A percentile compares a stretch with the other conserved stretches of the same genome.
Evolutionary conservation across 139 green algal species (phyloP).

Genomic region (Dunaliella primolecta): DNA sequence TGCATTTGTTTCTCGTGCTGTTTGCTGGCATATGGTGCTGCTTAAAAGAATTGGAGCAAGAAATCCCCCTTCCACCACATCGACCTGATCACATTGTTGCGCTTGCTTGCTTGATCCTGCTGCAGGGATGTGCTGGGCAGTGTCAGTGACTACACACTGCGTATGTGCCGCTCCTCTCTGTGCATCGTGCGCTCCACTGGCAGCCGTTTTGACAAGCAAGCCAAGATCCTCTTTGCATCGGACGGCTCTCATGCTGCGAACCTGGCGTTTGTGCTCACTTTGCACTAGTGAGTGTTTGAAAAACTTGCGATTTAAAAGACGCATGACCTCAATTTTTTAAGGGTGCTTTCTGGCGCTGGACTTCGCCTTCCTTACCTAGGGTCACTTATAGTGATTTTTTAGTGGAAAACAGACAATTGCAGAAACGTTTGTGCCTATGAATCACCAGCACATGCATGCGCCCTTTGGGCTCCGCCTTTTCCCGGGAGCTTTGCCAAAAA

Average conservation of each 20-base stretch:
- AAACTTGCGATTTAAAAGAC: not conserved
- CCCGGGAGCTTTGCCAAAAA: not conserved
- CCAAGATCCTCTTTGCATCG: slow-evolving; percentile 45
- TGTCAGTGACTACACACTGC: slow-evolving; percentile 49
- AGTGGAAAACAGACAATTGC: slow-evolving; percentile 4
- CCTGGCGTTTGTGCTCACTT: slow-evolving; percentile 40
- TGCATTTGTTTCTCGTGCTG: too few species aligned
- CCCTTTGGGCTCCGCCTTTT: not conserved
- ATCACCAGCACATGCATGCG: slow-evolving; percentile 11
- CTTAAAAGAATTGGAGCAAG: too few species aligned
- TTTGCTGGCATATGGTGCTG: too few species aligned
- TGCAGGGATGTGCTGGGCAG: slow-evolving; percentile 53
- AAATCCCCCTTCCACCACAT: too few species aligned
- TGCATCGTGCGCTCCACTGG: slow-evolving; percentile 41
- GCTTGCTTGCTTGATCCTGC: too few species aligned
- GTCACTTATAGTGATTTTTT: not conserved
- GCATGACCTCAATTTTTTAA: too few species aligned
- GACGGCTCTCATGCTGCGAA: slow-evolving; percentile 48
- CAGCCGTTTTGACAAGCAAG: slow-evolving; percentile 11
- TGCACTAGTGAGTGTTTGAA: slow-evolving; percentile 31
- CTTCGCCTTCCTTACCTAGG: too few species aligned
- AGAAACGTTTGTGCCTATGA: slow-evolving; percentile 12
- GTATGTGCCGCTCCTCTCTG: slow-evolving; percentile 32
- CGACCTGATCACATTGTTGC: too few species aligned
- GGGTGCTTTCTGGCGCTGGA: too few species aligned